Conservation (phyloP, 345 rosid genomes). For the Carallia brachiata region DNA sequence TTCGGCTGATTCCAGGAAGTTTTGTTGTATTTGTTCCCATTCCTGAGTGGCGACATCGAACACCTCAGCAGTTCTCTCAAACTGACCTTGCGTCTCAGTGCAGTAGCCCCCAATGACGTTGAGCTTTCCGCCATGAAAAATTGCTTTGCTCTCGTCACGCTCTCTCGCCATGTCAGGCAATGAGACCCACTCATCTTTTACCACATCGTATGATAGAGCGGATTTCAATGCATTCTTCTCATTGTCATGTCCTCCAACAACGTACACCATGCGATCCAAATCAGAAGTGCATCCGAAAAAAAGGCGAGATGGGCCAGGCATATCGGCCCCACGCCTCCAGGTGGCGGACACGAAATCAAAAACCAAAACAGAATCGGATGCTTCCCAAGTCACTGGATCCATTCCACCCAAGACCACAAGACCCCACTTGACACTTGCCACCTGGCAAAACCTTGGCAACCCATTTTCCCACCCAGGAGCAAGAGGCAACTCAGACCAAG, state of each 20-base stretch:
- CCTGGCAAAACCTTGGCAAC: constrained; percentile 61
- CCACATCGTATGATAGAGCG: constrained; percentile 60
- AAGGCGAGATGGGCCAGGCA: constrained; percentile 65
- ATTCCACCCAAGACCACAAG: constrained; percentile 82
- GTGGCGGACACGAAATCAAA: constrained; percentile 46
- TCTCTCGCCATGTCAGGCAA: constrained; percentile 70
- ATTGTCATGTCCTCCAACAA: constrained; percentile 72
- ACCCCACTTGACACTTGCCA: constrained; percentile 53
- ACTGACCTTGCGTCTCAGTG: constrained; percentile 71
- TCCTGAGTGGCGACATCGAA: constrained; percentile 41
- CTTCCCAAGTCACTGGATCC: constrained; percentile 63
- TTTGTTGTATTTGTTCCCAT: constrained; percentile 42
- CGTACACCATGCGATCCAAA: constrained; percentile 49
- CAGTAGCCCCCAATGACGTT: constrained; percentile 76
- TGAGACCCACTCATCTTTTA: constrained; percentile 44
- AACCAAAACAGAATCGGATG: constrained; percentile 44
- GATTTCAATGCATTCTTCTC: constrained; percentile 70
- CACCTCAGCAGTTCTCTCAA: constrained; percentile 43
- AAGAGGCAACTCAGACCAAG: constrained; percentile 57
- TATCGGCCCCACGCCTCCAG: constrained; percentile 62
- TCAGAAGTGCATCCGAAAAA: constrained; percentile 74
- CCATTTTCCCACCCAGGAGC: constrained; percentile 42
- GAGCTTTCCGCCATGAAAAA: constrained; percentile 58
- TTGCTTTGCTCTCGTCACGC: constrained; percentile 71
- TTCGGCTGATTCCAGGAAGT: constrained; percentile 25